Conservation (phyloP, 2,329 filamentous ascomycete genomes). For the Sporothrix curviconia region DNA sequence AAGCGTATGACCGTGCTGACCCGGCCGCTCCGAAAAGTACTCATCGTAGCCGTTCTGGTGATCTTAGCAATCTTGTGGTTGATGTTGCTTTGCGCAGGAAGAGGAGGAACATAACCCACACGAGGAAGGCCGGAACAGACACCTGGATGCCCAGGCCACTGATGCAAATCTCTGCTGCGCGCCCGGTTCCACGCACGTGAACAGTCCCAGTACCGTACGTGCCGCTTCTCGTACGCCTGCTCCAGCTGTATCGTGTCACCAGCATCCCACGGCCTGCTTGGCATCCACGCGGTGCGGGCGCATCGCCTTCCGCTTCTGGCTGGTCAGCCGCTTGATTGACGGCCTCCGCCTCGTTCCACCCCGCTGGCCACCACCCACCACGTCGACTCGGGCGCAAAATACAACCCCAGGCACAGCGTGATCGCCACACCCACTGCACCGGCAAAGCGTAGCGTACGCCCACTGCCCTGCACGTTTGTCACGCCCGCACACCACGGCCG, state of each 20-base stretch:
- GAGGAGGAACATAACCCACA: too few species aligned
- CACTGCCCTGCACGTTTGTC: slow-evolving; percentile 33
- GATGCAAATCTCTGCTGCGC: slow-evolving; percentile 47
- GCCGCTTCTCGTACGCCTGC: slow-evolving; percentile 41
- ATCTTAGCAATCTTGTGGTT: too few species aligned
- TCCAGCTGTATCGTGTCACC: slow-evolving; percentile 52
- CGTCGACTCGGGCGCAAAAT: slow-evolving; percentile 22
- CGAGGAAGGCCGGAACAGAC: not conserved
- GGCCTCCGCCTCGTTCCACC: slow-evolving; percentile 33
- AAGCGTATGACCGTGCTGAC: not conserved
- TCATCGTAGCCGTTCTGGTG: slow-evolving; percentile 8
- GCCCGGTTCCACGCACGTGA: slow-evolving; percentile 42
- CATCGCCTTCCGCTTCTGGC: slow-evolving; percentile 29
- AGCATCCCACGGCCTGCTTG: slow-evolving; percentile 48
- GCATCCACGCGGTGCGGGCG: slow-evolving; percentile 39
- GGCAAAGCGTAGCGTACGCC: slow-evolving; percentile 42
- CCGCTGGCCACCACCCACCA: slow-evolving; percentile 40
- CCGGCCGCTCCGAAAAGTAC: slow-evolving; percentile 14
- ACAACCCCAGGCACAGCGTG: slow-evolving; percentile 18
- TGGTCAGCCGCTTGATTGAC: slow-evolving; percentile 32
- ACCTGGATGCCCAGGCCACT: slow-evolving; percentile 17
- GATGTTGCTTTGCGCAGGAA: too few species aligned
- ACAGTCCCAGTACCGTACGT: slow-evolving; percentile 45
- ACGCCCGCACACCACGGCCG: slow-evolving; percentile 40
- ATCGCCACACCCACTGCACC: slow-evolving; percentile 41